phyloP scores from a whole-genome alignment of 495 filamentous ascomycete species.

The Aspergillus saccharolyticus region DNA sequence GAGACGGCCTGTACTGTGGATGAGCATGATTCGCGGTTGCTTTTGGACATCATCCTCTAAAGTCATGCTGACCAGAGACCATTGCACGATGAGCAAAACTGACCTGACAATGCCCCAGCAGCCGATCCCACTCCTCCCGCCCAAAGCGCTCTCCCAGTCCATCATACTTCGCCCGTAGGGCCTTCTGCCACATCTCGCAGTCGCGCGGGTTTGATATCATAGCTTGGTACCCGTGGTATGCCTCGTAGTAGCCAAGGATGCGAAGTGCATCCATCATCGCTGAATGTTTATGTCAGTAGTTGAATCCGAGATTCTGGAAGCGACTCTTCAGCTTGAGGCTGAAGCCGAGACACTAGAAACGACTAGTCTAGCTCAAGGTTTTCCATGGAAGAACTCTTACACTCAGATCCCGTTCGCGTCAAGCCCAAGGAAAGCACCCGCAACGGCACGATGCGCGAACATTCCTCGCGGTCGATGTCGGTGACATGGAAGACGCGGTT shows the following conservation, averaged over 20 bases:
- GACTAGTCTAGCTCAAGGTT: background rate
- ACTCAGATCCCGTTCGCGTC: background rate
- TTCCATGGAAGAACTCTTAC: background rate
- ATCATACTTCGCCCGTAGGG: conserved; percentile 5
- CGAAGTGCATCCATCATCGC: conserved; percentile 1
- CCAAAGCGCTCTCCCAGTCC: conserved; percentile 3
- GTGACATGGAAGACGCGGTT: background rate
- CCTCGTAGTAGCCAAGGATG: conserved; percentile 1
- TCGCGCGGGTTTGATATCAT: conserved; percentile 3
- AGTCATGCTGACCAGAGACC: no score
- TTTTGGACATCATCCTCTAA: no score
- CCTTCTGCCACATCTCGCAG: conserved; percentile 4
- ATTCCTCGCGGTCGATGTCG: background rate
- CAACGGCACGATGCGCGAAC: background rate
- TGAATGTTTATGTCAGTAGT: background rate
- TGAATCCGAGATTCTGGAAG: background rate
- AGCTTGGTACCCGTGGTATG: conserved; percentile 1
- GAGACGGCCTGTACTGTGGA: background rate
- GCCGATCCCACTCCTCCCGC: background rate
- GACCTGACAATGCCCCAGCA: conserved; percentile 7
- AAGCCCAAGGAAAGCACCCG: background rate
- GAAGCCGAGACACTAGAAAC: no score
- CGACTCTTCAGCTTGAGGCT: no score
- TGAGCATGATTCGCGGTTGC: no score
- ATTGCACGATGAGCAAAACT: background rate